phyloP scores from a whole-genome alignment of 2,329 filamentous ascomycete species.

The Sclerotinia subarctica region DNA sequence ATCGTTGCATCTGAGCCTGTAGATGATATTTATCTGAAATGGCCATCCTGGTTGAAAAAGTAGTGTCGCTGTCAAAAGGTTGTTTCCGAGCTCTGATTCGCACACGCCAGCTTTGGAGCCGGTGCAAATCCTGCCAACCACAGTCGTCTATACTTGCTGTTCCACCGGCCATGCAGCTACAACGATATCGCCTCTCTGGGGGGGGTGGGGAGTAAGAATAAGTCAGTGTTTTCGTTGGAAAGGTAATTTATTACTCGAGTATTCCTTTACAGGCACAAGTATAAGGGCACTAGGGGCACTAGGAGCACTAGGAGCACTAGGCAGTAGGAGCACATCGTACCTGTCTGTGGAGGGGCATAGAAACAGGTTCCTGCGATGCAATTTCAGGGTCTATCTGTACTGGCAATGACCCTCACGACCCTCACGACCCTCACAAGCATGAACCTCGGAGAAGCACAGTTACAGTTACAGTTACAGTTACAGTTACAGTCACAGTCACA shows the following conservation, averaged over 20 bases:
- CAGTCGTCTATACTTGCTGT: slow-evolving; percentile 18
- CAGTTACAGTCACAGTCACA: slow-evolving; percentile 4
- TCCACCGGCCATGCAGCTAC: slow-evolving; percentile 10
- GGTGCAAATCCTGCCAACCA: slow-evolving; percentile 17
- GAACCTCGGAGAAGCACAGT: slow-evolving; percentile 15
- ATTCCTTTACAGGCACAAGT: slow-evolving; percentile 5
- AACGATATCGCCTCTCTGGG: slow-evolving; percentile 1
- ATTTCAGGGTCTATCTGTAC: slow-evolving; percentile 17
- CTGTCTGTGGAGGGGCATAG: slow-evolving; percentile 1
- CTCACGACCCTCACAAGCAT: slow-evolving; percentile 9
- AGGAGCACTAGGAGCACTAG: background rate
- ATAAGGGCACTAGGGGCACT: background rate
- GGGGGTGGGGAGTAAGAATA: background rate
- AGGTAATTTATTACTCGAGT: background rate
- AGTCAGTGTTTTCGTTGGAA: slow-evolving; percentile 1
- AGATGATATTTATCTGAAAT: slow-evolving; percentile 24
- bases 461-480: background rate
- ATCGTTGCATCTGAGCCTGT: slow-evolving; percentile 32
- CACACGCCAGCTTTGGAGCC: slow-evolving; percentile 4
- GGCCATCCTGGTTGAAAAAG: slow-evolving; percentile 28
- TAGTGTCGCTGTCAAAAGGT: slow-evolving; percentile 20
- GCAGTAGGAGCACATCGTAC: background rate
- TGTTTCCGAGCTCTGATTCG: slow-evolving; percentile 19
- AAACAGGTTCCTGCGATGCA: slow-evolving; percentile 15
- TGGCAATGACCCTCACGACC: background rate